Evolutionary conservation across 805 yeast genomes (phyloP).

Genomic region (Yamadazyma tumulicola): DNA sequence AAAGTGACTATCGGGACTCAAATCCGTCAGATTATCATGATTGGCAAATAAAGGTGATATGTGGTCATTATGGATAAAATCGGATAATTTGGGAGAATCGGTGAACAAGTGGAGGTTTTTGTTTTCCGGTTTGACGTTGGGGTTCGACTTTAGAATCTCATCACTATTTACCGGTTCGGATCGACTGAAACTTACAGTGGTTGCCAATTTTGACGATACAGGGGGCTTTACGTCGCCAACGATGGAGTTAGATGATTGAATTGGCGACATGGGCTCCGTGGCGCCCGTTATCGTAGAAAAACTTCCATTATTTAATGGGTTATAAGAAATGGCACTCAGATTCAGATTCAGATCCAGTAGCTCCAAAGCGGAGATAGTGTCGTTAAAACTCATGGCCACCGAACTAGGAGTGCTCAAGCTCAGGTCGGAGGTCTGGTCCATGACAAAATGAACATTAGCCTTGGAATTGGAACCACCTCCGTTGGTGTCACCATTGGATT

Average conservation of each 20-base stretch:
- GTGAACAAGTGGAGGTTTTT: neutral
- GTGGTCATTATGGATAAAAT: conserved; percentile 3
- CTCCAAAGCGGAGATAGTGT: neutral
- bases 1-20: too few species aligned
- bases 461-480: too few species aligned
- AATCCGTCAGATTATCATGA: too few species aligned
- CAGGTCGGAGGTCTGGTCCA: neutral
- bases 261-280: neutral
- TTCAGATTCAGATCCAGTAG: neutral
- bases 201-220: too few species aligned
- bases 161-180: neutral
- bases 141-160: neutral
- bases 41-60: too few species aligned
- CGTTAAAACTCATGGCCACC: neutral
- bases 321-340: conserved; percentile 1
- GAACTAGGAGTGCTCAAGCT: neutral
- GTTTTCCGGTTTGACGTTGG: neutral
- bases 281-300: neutral
- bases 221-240: too few species aligned
- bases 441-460: neutral
- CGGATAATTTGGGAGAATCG: conserved; percentile 7
- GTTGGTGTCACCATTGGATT: too few species aligned
- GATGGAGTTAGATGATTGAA: neutral
- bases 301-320: neutral
- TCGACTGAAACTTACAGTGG: too few species aligned